These are phyloP conservation scores for Trichoderma sp. DNA, from an alignment of 2,329 filamentous ascomycete genomes.

Conservation along the genomic window DNA sequence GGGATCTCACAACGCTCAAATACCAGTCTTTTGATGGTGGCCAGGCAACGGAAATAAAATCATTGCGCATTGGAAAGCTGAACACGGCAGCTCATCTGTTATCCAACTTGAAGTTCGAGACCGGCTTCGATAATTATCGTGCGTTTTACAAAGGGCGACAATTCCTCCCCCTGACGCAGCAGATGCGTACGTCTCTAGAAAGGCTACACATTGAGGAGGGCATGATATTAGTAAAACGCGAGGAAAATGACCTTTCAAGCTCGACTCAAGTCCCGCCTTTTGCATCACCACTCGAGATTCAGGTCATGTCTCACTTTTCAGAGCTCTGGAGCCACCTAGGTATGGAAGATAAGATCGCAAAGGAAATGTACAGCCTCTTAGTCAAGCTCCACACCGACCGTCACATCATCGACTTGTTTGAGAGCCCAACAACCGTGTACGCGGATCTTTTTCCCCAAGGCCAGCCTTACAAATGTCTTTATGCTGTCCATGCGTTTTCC, in stretches of 20 bases:
- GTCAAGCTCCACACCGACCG: constrained; percentile 68
- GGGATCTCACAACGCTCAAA: constrained; percentile 66
- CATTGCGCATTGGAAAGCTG: constrained; percentile 65
- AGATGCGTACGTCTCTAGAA: constrained; percentile 62
- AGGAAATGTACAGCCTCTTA: constrained; percentile 73
- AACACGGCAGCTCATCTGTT: constrained; percentile 73
- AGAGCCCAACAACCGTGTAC: constrained; percentile 53
- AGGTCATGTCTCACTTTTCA: constrained; percentile 79
- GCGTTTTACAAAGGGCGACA: constrained; percentile 69
- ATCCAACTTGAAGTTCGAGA: constrained; percentile 65
- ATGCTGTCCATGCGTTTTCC: constrained; percentile 67
- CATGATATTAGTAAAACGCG: constrained; percentile 65
- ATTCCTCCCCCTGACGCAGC: constrained; percentile 61
- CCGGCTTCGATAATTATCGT: constrained; percentile 74
- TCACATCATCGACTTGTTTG: constrained; percentile 60
- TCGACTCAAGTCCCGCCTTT: constrained; percentile 50
- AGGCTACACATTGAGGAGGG: constrained; percentile 68
- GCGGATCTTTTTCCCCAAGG: constrained; percentile 66
- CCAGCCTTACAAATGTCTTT: constrained; percentile 72
- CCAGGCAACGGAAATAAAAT: constrained; percentile 59
- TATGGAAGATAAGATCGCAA: constrained; percentile 68
- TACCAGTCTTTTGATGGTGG: constrained; percentile 73
- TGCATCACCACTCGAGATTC: constrained; percentile 68
- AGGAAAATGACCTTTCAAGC: constrained; percentile 48
- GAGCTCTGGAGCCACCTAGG: constrained; percentile 80